Evolutionary conservation across 768 basidiomycete genomes (phyloP).

Genomic region (Pisolithus sp.): DNA sequence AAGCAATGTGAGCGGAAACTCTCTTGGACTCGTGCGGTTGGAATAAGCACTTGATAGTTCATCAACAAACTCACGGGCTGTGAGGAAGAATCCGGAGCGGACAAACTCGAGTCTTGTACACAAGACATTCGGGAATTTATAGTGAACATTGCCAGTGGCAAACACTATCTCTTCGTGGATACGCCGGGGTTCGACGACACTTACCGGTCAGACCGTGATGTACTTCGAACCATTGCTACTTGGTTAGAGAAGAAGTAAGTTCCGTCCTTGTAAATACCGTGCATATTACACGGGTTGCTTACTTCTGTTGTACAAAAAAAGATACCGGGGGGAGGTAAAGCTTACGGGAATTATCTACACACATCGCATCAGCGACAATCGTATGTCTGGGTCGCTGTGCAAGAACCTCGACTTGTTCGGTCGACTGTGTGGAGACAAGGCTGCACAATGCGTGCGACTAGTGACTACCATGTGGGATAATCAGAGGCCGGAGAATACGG

Average conservation of each 20-base stretch:
- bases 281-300: no score
- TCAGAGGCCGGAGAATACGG: slow-evolving; percentile 1
- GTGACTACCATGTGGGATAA: slow-evolving; percentile 15
- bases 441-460: slow-evolving; percentile 25
- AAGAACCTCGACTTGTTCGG: slow-evolving; percentile 29
- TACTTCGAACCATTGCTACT: not conserved
- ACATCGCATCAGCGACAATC: slow-evolving; percentile 30
- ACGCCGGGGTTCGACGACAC: slow-evolving; percentile 6
- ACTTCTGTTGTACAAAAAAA: not conserved
- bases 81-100: not conserved
- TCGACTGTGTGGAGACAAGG: slow-evolving; percentile 28
- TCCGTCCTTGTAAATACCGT: not conserved
- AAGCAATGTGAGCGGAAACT: not conserved
- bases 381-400: slow-evolving; percentile 22
- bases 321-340: slow-evolving; percentile 3
- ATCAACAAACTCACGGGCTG: not conserved
- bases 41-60: not conserved
- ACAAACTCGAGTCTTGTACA: slow-evolving; percentile 1
- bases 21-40: not conserved
- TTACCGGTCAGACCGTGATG: not conserved
- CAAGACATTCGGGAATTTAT: slow-evolving; percentile 8
- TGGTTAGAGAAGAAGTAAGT: slow-evolving; percentile 1
- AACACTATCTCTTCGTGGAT: slow-evolving; percentile 14
- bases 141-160: slow-evolving; percentile 7
- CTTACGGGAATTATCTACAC: slow-evolving; percentile 29